Conservation (phyloP, 2,329 filamentous ascomycete species). For the Apiospora saccharicola region DNA sequence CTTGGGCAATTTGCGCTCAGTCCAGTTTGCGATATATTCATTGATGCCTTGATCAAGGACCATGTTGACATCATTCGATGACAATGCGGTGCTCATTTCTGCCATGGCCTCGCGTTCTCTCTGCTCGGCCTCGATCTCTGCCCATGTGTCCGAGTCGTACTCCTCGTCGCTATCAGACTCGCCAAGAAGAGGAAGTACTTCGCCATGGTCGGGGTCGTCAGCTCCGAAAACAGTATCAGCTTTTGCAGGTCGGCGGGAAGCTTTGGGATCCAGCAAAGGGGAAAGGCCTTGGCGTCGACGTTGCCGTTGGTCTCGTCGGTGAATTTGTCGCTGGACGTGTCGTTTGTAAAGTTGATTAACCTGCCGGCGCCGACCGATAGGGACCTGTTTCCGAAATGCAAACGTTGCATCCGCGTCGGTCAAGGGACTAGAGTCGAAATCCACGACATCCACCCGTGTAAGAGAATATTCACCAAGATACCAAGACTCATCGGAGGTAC, state of each 20-base stretch:
- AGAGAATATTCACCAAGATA: slow-evolving; percentile 39
- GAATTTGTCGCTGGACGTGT: not conserved
- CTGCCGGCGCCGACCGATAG: not conserved
- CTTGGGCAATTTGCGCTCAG: slow-evolving; percentile 61
- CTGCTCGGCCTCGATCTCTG: slow-evolving; percentile 67
- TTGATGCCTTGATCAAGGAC: slow-evolving; percentile 63
- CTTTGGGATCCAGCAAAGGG: slow-evolving; percentile 31
- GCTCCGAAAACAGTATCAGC: slow-evolving; percentile 38
- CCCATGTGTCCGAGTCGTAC: slow-evolving; percentile 65
- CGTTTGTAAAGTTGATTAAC: slow-evolving; percentile 5
- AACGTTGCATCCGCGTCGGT: slow-evolving; percentile 3
- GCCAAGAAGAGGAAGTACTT: slow-evolving; percentile 58
- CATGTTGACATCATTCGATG: slow-evolving; percentile 54
- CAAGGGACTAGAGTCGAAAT: slow-evolving; percentile 23
- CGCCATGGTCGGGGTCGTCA: slow-evolving; percentile 44
- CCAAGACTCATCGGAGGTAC: slow-evolving; percentile 9
- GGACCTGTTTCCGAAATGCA: not conserved
- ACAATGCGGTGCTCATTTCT: slow-evolving; percentile 44
- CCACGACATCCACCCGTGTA: slow-evolving; percentile 37
- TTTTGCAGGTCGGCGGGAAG: slow-evolving; percentile 29
- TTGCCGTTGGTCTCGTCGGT: slow-evolving; percentile 26
- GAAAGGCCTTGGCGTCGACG: slow-evolving; percentile 36
- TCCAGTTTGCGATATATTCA: slow-evolving; percentile 63
- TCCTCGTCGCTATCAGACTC: slow-evolving; percentile 57
- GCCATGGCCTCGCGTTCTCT: slow-evolving; percentile 42